Base-by-base conservation (phyloP, 2,329 filamentous ascomycete species). In the Rhinocladiella mackenziei region DNA sequence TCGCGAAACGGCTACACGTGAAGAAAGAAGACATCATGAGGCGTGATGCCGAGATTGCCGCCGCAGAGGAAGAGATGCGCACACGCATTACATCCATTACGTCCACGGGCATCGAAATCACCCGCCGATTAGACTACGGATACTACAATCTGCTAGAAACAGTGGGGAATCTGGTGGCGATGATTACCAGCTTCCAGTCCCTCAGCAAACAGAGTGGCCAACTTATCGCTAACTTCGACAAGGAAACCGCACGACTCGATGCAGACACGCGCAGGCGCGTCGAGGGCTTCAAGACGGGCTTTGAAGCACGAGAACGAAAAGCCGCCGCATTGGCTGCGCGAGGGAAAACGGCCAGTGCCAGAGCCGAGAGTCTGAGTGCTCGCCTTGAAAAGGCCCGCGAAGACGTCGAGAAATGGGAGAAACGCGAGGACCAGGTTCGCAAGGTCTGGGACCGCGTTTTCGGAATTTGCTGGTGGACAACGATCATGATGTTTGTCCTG, bases 91-190 rank as follows among this genome's bases (percentile, higher is more conserved):
- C 49, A 4, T 33, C 43, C 22, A 50, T 56, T 26, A 48, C 36
- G 8, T 31, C 48, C 34, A 48, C 32, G n/a, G 50, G 45, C 26
- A 68, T 67, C 2, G 66, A 68, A 28, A 63, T 70, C 31, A 71
- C 70, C 14, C 65, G 68, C 33, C 61, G 67, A 22, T 59, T 73
- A 3, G 70, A 73, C 45, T 70, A 69, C 50, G 68, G 68, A 1
- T 73, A 72, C 52, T 72, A 72, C 54, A 69, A 66, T 40, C 59
- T 73, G 1, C 60, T 73, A 8, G 67, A 71, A 46, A 69, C 67
- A 36, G 54, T 70, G 25, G 64, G 67, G 6, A 59, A 59, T 3
- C 58, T 73, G 6, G 62, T 66, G 36, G 57, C 62, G 6, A 65
- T 64, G 0, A 65, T 72, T n/a, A 52, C 56, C 3, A 62, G 61